A percentile compares a stretch with the other conserved stretches of the same genome.
Evolutionary conservation across 2,329 filamentous ascomycete species (phyloP).

Genomic region (Podosphaera aphanis): DNA sequence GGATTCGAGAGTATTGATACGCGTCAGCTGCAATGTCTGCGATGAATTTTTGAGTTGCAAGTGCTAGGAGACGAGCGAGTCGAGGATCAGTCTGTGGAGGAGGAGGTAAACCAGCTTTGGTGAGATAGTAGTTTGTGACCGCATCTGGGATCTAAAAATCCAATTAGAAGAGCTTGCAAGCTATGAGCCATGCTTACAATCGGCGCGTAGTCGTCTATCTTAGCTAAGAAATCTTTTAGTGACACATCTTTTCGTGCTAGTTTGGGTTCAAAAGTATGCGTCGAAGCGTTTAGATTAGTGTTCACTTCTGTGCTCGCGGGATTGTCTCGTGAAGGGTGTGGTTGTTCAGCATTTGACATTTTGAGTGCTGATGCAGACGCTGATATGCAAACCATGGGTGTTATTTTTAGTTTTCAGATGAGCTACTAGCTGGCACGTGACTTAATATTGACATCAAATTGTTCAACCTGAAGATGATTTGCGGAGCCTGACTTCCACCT

Average conservation of each 20-base stretch:
- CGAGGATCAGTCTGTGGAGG: slow-evolving; percentile 76
- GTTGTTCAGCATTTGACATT: slow-evolving; percentile 15
- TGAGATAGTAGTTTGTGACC: slow-evolving; percentile 95
- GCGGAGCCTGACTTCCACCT: too few relatives aligned
- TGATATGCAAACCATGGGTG: background rate
- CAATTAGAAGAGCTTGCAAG: slow-evolving; percentile 1
- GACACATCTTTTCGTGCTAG: slow-evolving; percentile 76
- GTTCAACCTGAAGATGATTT: too few relatives aligned
- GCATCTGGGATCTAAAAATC: slow-evolving; percentile 67
- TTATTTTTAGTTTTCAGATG: too few relatives aligned
- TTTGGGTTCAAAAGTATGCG: slow-evolving; percentile 31
- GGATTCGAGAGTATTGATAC: slow-evolving; percentile 91
- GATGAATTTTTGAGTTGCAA: slow-evolving; percentile 98
- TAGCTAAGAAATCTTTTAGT: slow-evolving; percentile 72
- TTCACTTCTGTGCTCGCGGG: slow-evolving; percentile 10
- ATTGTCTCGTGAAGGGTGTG: slow-evolving; percentile 13
- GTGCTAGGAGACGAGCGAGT: slow-evolving; percentile 74
- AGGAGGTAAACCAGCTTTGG: slow-evolving; percentile 77
- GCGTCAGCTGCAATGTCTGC: slow-evolving; percentile 92
- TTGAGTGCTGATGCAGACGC: background rate
- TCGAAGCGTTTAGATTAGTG: slow-evolving; percentile 21
- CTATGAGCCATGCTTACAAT: slow-evolving; percentile 39
- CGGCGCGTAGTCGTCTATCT: slow-evolving; percentile 96
- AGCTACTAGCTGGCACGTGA: too few relatives aligned
- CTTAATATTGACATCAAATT: too few relatives aligned